Evolutionary conservation across 2,329 filamentous ascomycete species (phyloP), one percentile per base, ranked within the genome.

Genomic region (Calonectria pteridis): DNA sequence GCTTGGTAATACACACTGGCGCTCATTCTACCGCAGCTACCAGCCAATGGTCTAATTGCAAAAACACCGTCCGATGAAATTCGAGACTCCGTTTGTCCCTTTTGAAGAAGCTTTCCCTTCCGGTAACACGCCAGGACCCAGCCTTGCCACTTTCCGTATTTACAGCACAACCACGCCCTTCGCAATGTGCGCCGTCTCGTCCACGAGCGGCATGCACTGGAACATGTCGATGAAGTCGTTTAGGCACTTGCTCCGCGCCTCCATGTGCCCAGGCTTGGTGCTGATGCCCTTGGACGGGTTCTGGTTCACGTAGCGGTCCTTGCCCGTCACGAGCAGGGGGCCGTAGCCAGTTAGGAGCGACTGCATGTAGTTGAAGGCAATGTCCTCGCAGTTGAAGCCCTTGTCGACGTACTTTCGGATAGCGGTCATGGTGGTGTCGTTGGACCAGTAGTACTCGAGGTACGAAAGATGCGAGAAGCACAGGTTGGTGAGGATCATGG

Each of bases 361-460:
- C 7, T 76, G 73, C 6, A 84, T 62, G 66, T 78, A 85, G 79
- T 85, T 85, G 35, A 85, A 76, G 11, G 81, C 84, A 23, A 85
- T 81, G 37, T 85, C 84, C 66, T 86, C 84, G 80, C 84, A 85
- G 73, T 85, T 85, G 77, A 83, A 81, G 37, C 78, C 70, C 29
- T 81, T 65, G 59, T 85, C 84, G 20, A 85, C 82, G 31, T 83
- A 80, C 0, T 80, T 73, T 5, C 84, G 83, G 40, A 85, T 78
- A 37, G 75, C 72, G 0, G 67, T 74, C 72, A 81, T 78, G 31
- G 78, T 58, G 0, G 72, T 74, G 43, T 82, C 82, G 1, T 80
- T 76, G 0, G 83, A 85, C 2, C 77, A 83, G 75, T 84, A 85
- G 69, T 81, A 84, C 67, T 84, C 83, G 65, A 85, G 70, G 46